These are phyloP conservation scores for Pseudogymnoascus destructans DNA, from an alignment of 2,329 filamentous ascomycete genomes.

Conservation along the genomic window DNA sequence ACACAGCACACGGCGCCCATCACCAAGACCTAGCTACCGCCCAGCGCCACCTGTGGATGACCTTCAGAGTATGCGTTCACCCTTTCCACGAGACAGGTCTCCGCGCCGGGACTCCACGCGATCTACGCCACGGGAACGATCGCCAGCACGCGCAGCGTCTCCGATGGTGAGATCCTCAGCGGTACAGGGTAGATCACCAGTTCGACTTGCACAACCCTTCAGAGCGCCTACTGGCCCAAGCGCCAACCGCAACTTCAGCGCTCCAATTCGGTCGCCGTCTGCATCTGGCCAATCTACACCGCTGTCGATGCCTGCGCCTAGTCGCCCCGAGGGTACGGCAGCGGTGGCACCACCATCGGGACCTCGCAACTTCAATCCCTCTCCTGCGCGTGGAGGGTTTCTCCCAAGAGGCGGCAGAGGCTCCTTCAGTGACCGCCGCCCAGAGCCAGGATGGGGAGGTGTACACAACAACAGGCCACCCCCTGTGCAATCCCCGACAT, in stretches of 20 bases:
- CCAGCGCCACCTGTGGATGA: conserved; percentile 25
- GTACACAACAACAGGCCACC: conserved; percentile 18
- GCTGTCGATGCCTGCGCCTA: conserved; percentile 16
- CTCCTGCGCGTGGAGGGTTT: conserved; percentile 17
- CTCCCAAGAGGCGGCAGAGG: conserved; percentile 22
- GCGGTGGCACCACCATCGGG: conserved; percentile 23
- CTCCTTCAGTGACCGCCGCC: conserved; percentile 22
- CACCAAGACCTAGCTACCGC: conserved; percentile 37
- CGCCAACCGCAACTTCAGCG: conserved; percentile 21
- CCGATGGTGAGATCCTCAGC: conserved; percentile 6
- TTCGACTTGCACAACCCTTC: conserved; percentile 22
- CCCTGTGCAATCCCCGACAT: conserved; percentile 21
- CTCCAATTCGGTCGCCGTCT: conserved; percentile 10
- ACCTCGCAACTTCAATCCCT: conserved; percentile 24
- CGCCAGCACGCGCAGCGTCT: conserved; percentile 18
- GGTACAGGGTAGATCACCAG: conserved; percentile 21
- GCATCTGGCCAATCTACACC: conserved; percentile 14
- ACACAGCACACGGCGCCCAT: conserved; percentile 48
- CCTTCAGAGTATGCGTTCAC: conserved; percentile 19
- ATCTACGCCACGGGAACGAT: conserved; percentile 24
- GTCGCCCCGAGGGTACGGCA: conserved; percentile 16
- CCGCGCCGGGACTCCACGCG: conserved; percentile 19
- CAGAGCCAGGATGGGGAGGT: conserved; percentile 22
- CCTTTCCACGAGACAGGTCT: conserved; percentile 12
- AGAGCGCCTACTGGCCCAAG: conserved; percentile 25